Evolutionary conservation across 495 filamentous ascomycete species (phyloP).

Genomic region (Neurospora sp.): DNA sequence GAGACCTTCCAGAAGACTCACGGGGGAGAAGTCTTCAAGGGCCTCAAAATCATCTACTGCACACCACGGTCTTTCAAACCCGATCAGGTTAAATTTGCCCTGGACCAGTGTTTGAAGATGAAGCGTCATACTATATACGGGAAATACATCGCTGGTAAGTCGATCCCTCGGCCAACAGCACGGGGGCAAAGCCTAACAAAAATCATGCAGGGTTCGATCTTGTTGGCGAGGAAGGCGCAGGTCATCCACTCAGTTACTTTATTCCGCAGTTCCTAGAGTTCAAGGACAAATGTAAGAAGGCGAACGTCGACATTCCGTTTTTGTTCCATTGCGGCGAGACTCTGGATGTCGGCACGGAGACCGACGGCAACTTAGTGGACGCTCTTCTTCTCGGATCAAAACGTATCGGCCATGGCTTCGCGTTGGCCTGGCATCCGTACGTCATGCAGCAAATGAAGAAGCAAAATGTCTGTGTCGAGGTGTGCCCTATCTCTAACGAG

Average conservation of each 20-base stretch:
- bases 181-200: no score
- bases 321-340: slow-evolving; percentile 92
- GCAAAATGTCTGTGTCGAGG: slow-evolving; percentile 73
- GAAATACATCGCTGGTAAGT: no score
- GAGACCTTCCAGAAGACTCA: slow-evolving; percentile 32
- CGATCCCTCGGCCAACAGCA: no score
- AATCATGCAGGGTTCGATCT: slow-evolving; percentile 60
- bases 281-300: slow-evolving; percentile 54
- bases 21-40: slow-evolving; percentile 20
- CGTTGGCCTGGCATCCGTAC: slow-evolving; percentile 74
- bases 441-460: slow-evolving; percentile 75
- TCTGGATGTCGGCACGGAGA: slow-evolving; percentile 62
- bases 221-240: slow-evolving; percentile 74
- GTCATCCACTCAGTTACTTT: slow-evolving; percentile 59
- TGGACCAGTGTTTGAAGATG: slow-evolving; percentile 69
- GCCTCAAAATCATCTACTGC: slow-evolving; percentile 44
- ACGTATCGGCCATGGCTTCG: slow-evolving; percentile 88
- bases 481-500: slow-evolving; percentile 87
- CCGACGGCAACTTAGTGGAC: slow-evolving; percentile 81
- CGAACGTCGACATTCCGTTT: slow-evolving; percentile 77
- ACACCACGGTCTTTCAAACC: slow-evolving; percentile 46
- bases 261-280: slow-evolving; percentile 76
- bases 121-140: slow-evolving; percentile 33
- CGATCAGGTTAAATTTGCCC: slow-evolving; percentile 48
- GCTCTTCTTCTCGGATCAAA: slow-evolving; percentile 74